Percentiles rank a stretch among this genome's conserved stretches.
These are phyloP conservation scores for Pseudonitzschia delicatissima DNA, from an alignment of 108 stramenopile species.

Conservation along the genomic window DNA sequence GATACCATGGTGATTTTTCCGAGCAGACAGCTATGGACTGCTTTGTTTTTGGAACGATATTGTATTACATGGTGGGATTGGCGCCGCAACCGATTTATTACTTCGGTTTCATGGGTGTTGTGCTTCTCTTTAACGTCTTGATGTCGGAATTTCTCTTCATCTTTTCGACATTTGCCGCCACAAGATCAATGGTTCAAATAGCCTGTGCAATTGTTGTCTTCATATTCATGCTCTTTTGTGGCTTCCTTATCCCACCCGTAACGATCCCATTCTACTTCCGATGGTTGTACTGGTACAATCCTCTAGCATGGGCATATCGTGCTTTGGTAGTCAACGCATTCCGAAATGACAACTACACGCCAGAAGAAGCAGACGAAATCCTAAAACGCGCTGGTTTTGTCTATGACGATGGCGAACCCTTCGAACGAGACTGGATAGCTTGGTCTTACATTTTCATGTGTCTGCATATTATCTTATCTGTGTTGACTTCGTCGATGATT, in stretches of 20 bases:
- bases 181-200: slow-evolving; percentile 33
- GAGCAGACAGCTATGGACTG: slow-evolving; percentile 46
- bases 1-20: no score
- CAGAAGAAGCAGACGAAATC: slow-evolving; percentile 40
- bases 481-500: slow-evolving; percentile 36
- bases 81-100: slow-evolving; percentile 32
- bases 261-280: slow-evolving; percentile 56
- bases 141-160: slow-evolving; percentile 47
- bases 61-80: slow-evolving; percentile 73
- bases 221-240: slow-evolving; percentile 58
- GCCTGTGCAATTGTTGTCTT: slow-evolving; percentile 51
- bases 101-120: slow-evolving; percentile 39
- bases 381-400: slow-evolving; percentile 50
- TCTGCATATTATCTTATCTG: slow-evolving; percentile 34
- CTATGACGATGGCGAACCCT: slow-evolving; percentile 31
- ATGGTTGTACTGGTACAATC: slow-evolving; percentile 63
- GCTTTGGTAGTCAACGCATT: slow-evolving; percentile 55
- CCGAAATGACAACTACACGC: slow-evolving; percentile 28
- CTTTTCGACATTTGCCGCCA: slow-evolving; percentile 45
- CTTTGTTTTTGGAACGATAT: slow-evolving; percentile 59
- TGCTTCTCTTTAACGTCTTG: slow-evolving; percentile 42
- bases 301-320: slow-evolving; percentile 69
- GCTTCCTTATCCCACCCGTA: slow-evolving; percentile 62
- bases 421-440: slow-evolving; percentile 53
- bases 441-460: slow-evolving; percentile 57